Conservation (phyloP, 805 yeast genomes). For the Wickerhamiella sergipiensis region DNA sequence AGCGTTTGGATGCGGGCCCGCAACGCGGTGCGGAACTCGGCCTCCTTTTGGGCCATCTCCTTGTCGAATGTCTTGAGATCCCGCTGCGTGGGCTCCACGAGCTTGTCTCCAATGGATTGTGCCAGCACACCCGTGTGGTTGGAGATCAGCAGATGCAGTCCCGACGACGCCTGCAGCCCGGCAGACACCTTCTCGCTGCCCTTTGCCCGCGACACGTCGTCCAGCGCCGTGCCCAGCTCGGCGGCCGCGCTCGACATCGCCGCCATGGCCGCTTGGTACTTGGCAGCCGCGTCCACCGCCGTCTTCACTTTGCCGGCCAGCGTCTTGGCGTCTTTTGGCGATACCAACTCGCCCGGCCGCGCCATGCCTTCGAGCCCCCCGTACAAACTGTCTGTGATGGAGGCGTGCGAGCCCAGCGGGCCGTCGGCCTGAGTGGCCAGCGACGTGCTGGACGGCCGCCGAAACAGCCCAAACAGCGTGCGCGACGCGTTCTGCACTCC, state of each 20-base stretch:
- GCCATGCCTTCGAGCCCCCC: slow-evolving; percentile 14
- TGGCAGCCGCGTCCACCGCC: slow-evolving; percentile 33
- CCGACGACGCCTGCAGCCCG: slow-evolving; percentile 59
- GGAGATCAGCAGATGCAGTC: slow-evolving; percentile 60
- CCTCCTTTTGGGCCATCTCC: slow-evolving; percentile 36
- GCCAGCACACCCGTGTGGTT: slow-evolving; percentile 66
- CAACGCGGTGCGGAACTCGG: slow-evolving; percentile 39
- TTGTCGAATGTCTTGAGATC: slow-evolving; percentile 33
- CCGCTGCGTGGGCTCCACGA: slow-evolving; percentile 39
- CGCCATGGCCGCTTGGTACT: slow-evolving; percentile 34
- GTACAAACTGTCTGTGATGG: slow-evolving; percentile 9
- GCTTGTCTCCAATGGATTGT: slow-evolving; percentile 37
- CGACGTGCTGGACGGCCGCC: slow-evolving; percentile 9
- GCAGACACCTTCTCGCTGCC: slow-evolving; percentile 49
- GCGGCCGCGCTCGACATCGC: slow-evolving; percentile 47
- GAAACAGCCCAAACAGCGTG: slow-evolving; percentile 12
- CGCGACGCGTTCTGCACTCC: neutral
- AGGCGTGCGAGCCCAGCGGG: slow-evolving; percentile 13
- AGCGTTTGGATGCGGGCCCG: slow-evolving; percentile 39
- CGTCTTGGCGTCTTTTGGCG: slow-evolving; percentile 4
- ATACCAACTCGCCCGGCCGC: slow-evolving; percentile 1
- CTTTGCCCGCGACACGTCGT: slow-evolving; percentile 45
- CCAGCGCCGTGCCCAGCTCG: slow-evolving; percentile 58
- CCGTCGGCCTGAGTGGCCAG: slow-evolving; percentile 19
- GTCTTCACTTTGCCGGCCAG: slow-evolving; percentile 22